These are phyloP conservation scores for Sisymbrium altissimum DNA, from an alignment of 345 rosid genomes.

Conservation along the genomic window DNA sequence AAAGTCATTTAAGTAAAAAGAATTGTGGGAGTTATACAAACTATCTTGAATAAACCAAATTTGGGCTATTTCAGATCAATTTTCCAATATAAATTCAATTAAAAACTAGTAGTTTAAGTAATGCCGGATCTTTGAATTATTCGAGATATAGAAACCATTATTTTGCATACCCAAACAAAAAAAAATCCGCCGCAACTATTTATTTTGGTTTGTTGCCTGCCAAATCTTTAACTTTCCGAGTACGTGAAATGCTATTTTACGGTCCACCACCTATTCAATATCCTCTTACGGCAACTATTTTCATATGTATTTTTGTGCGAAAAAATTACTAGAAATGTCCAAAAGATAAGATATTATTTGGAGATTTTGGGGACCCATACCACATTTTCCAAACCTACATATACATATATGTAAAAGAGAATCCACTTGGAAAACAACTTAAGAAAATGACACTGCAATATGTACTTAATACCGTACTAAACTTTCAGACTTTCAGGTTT, in stretches of 20 bases:
- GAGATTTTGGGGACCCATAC: conserved; percentile 19
- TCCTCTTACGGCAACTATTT: conserved; percentile 17
- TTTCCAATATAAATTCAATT: background rate
- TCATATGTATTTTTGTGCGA: background rate
- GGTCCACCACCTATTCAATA: conserved; percentile 25
- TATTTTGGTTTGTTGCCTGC: no score
- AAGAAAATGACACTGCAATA: conserved; percentile 3
- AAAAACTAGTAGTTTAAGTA: no score
- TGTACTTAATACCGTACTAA: conserved; percentile 22
- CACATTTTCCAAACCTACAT: background rate
- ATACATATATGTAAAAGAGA: background rate
- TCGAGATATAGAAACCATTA: background rate
- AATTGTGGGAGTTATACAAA: no score
- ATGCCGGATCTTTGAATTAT: background rate
- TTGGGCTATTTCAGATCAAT: background rate
- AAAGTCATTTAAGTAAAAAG: no score
- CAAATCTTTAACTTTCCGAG: conserved; percentile 10
- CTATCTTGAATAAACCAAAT: background rate
- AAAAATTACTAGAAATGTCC: conserved; percentile 6
- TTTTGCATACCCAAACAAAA: background rate
- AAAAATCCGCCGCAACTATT: conserved; percentile 1
- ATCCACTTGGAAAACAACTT: conserved; percentile 13
- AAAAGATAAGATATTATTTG: conserved; percentile 1
- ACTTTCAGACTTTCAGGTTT: background rate
- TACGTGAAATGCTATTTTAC: conserved; percentile 7